Evolutionary conservation across 495 filamentous ascomycete species (phyloP), one percentile per base, ranked within the genome.

Genomic region (Chaetomium tenue): DNA sequence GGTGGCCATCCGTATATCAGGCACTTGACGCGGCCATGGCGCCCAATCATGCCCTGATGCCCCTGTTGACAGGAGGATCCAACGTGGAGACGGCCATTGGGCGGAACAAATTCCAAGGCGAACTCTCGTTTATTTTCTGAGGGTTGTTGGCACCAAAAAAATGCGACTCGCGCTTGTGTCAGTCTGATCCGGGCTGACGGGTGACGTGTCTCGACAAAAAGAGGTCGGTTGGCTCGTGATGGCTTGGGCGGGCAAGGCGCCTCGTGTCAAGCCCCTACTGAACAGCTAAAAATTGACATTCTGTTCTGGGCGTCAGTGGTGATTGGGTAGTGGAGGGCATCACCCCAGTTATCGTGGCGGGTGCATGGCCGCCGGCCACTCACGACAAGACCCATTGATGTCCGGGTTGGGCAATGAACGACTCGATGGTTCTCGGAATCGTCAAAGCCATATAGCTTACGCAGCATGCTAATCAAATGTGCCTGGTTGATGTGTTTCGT

Each of bases 151-250:
- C 39, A 58, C 18, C 22, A 46, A 58, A 40, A n/a, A 22, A 46
- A 3, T 37, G 40, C 39, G 13, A 11, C 23, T 16, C 9, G 30
- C 53, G 56, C n/a, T 58, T 58, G 56, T 58, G n/a, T 58, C 40
- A 46, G 39, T 26, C 39, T 15, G 40, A 28, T 18, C 39, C 5
- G 39, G 39, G n/a, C 22, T 44, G 40, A 28, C n/a, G 23, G 37
- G 22, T 23, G 56, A 58, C 56, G 56, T 58, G 56, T 58, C 56
- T 44, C 56, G 18, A 58, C 40, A 58, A 46, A 33, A 46, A 46
- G 3, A 20, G 37, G 13, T 15, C 5, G 5, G 12, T 46, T 44
- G 37, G 15, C 13, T 58, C 39, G 39, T 26, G 37, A 46, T 46
- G 56, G 39, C 25, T 26, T 18, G 6, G 37, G n/a, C 22, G 20